These are phyloP conservation scores for Trichocladium antarcticum DNA, from an alignment of 495 filamentous ascomycete species.

Conservation along the genomic window DNA sequence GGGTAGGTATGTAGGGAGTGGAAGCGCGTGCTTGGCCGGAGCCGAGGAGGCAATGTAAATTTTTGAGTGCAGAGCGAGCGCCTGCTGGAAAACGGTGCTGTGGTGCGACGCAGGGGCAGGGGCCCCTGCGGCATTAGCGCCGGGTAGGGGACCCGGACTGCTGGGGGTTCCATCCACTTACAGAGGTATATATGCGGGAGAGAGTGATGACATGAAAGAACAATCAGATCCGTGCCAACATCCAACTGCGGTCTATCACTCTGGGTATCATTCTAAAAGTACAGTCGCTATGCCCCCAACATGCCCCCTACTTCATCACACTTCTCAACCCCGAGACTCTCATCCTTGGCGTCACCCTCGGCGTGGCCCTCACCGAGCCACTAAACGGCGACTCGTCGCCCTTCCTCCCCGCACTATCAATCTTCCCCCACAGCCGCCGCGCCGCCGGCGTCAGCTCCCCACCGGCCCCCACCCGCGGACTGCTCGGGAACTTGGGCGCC, in stretches of 20 bases:
- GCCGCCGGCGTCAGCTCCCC: conserved; percentile 64
- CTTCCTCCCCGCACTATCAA: conserved; percentile 44
- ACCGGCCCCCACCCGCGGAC: conserved; percentile 51
- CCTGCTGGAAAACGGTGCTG: background rate
- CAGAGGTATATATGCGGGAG: too few species aligned
- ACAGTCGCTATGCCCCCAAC: background rate
- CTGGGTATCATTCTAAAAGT: conserved; percentile 13
- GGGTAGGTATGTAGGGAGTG: background rate
- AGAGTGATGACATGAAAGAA: too few species aligned
- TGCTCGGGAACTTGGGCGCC: conserved; percentile 67
- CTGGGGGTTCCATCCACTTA: too few species aligned
- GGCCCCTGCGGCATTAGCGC: conserved; percentile 13
- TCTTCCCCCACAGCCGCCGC: conserved; percentile 59
- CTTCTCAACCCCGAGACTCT: conserved; percentile 19
- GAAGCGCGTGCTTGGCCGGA: background rate
- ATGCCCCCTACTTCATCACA: conserved; percentile 8
- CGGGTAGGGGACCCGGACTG: conserved; percentile 7
- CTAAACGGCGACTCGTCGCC: conserved; percentile 42
- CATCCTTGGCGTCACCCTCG: conserved; percentile 23
- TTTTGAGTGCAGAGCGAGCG: conserved; percentile 4
- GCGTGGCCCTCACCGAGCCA: conserved; percentile 22
- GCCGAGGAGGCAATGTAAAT: conserved; percentile 6
- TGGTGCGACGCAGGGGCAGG: background rate
- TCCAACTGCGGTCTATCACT: background rate
- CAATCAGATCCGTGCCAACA: too few species aligned